These are phyloP conservation scores for Cadophora malorum DNA, from an alignment of 2,329 filamentous ascomycete genomes.

Conservation along the genomic window DNA sequence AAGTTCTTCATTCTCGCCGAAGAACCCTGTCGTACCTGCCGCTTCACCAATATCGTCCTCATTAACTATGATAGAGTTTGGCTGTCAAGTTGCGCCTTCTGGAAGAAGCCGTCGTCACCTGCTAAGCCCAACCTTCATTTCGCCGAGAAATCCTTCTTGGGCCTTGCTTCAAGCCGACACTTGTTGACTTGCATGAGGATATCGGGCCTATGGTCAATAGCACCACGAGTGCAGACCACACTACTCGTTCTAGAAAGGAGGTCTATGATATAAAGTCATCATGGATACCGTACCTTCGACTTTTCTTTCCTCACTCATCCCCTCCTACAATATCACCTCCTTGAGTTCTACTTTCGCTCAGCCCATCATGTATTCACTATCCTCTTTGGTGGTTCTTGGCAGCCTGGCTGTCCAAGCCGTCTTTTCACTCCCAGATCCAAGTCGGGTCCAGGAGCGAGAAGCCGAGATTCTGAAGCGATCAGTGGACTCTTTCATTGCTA, in stretches of 20 bases:
- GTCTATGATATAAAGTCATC: slow-evolving; percentile 37
- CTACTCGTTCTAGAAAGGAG: neutral
- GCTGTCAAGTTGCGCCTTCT: neutral
- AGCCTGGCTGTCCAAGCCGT: slow-evolving; percentile 58
- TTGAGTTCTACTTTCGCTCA: slow-evolving; percentile 24
- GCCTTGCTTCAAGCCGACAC: neutral
- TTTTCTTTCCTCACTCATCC: slow-evolving; percentile 36
- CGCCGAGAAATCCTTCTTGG: neutral
- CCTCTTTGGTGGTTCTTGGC: slow-evolving; percentile 58
- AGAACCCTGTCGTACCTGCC: slow-evolving; percentile 9
- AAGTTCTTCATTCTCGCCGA: neutral
- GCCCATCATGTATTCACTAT: slow-evolving; percentile 58
- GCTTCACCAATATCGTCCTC: neutral
- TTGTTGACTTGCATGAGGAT: slow-evolving; percentile 8
- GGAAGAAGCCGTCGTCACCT: slow-evolving; percentile 1
- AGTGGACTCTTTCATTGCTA: slow-evolving; percentile 60
- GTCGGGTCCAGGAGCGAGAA: slow-evolving; percentile 44
- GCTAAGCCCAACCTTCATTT: slow-evolving; percentile 1
- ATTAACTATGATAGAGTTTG: slow-evolving; percentile 3
- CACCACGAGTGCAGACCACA: neutral
- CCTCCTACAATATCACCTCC: slow-evolving; percentile 34
- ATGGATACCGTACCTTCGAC: slow-evolving; percentile 35
- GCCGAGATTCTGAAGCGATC: slow-evolving; percentile 52
- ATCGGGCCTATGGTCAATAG: slow-evolving; percentile 13
- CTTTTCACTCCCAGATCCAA: slow-evolving; percentile 53